Percentiles rank a stretch among this genome's conserved stretches.
Evolutionary conservation across 2,329 filamentous ascomycete genomes (phyloP).

Genomic region (Botrytis pseudocinerea): DNA sequence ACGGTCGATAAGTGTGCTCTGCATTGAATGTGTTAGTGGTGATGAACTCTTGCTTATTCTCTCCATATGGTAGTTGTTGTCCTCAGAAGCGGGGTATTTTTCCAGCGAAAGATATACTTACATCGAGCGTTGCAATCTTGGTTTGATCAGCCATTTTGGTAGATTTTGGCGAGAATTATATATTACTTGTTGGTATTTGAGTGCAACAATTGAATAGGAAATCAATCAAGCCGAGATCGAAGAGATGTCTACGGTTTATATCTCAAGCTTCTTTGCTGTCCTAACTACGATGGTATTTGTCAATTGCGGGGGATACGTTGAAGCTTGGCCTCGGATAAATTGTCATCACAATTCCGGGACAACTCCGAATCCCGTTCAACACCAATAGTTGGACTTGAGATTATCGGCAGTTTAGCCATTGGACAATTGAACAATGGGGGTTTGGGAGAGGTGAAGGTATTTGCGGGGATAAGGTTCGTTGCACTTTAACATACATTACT

Average conservation of each 20-base stretch:
- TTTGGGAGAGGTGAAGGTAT: neutral
- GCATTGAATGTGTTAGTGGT: neutral
- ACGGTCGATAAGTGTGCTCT: conserved; percentile 66
- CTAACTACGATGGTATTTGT: neutral
- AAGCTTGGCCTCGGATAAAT: conserved; percentile 6
- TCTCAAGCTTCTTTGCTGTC: neutral
- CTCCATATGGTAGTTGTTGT: conserved; percentile 18
- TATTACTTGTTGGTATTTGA: neutral
- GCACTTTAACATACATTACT: neutral
- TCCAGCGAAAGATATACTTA: conserved; percentile 4
- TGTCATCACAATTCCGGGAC: conserved; percentile 13
- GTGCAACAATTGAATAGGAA: neutral
- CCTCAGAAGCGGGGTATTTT: conserved; percentile 18
- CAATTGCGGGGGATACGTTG: conserved; percentile 17
- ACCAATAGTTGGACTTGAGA: neutral
- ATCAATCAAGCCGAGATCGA: neutral
- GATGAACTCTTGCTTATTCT: conserved; percentile 23
- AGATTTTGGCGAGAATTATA: neutral
- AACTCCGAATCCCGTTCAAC: conserved; percentile 15
- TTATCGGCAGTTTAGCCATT: neutral
- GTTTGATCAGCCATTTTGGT: conserved; percentile 21
- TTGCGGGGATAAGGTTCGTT: conserved; percentile 13
- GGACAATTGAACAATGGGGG: neutral
- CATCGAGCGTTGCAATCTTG: conserved; percentile 25
- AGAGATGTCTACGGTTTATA: neutral